These are phyloP conservation scores for Phylloporus sp. DNA, from an alignment of 768 basidiomycete species.

Conservation along the genomic window DNA sequence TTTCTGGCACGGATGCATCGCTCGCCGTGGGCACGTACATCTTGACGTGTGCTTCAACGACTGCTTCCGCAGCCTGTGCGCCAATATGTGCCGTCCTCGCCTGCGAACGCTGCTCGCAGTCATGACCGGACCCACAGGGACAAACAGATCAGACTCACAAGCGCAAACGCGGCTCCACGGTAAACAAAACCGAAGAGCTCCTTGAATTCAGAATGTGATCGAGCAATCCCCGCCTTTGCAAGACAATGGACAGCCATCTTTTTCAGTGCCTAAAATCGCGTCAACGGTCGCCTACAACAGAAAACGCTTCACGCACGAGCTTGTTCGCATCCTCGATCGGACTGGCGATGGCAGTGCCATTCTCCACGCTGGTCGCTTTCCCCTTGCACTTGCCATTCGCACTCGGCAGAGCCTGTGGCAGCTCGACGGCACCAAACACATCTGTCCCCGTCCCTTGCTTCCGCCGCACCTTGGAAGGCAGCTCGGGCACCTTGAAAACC, in stretches of 20 bases:
- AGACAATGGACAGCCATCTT: slow-evolving; percentile 34
- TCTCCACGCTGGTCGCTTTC: slow-evolving; percentile 31
- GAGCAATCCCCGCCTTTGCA: slow-evolving; percentile 29
- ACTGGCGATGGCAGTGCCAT: slow-evolving; percentile 11
- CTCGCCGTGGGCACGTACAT: slow-evolving; percentile 27
- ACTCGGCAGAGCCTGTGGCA: slow-evolving; percentile 2
- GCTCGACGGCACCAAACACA: slow-evolving; percentile 27
- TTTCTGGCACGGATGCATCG: neutral
- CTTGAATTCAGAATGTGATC: slow-evolving; percentile 38
- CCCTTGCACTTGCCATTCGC: slow-evolving; percentile 38
- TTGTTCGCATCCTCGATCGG: slow-evolving; percentile 59
- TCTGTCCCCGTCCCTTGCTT: slow-evolving; percentile 25
- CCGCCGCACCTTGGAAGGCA: slow-evolving; percentile 33
- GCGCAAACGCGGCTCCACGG: slow-evolving; percentile 37
- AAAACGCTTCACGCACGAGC: slow-evolving; percentile 39
- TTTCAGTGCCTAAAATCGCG: slow-evolving; percentile 35
- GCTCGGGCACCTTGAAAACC: slow-evolving; percentile 47
- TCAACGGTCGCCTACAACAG: neutral
- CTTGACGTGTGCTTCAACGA: slow-evolving; percentile 36
- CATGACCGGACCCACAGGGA: neutral
- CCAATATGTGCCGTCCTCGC: slow-evolving; percentile 27
- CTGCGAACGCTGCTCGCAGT: slow-evolving; percentile 23
- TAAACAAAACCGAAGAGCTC: slow-evolving; percentile 40
- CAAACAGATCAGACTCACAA: slow-evolving; percentile 28
- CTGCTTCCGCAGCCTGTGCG: slow-evolving; percentile 25